Conservation (phyloP, 2,329 filamentous ascomycete species). For the Penicillium sp. region DNA sequence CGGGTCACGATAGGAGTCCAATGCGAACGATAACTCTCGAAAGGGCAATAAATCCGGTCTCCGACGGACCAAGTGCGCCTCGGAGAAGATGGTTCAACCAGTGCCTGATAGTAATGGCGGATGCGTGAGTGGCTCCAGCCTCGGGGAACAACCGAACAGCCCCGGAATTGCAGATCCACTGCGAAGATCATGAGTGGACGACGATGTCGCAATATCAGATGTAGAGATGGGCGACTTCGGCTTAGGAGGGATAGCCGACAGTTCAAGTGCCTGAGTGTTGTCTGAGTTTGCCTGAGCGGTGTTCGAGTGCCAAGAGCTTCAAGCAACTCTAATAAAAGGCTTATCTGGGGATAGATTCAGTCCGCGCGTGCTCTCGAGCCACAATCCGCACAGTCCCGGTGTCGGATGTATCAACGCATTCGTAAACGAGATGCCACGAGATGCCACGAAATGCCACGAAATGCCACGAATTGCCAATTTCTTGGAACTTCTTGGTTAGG, state of each 20-base stretch:
- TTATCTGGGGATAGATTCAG: neutral
- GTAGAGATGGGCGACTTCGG: conserved; percentile 3
- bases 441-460: neutral
- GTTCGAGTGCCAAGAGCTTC: conserved; percentile 6
- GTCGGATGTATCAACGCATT: neutral
- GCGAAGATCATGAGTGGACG: conserved; percentile 6
- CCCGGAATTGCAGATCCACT: neutral
- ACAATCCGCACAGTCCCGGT: neutral
- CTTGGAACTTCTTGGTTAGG: neutral
- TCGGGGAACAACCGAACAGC: neutral
- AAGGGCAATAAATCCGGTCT: neutral
- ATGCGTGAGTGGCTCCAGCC: neutral
- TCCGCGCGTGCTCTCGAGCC: neutral
- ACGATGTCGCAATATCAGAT: conserved; percentile 12
- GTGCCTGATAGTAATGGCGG: neutral
- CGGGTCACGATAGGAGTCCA: neutral
- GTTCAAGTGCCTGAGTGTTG: neutral
- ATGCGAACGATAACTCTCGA: neutral
- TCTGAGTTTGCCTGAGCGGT: neutral
- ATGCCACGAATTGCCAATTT: neutral
- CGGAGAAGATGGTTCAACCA: no score
- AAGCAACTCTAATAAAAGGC: conserved; percentile 13
- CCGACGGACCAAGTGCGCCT: neutral
- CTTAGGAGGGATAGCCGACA: neutral
- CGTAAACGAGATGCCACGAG: neutral